Evolutionary conservation across 2,329 filamentous ascomycete genomes (phyloP), one percentile per base, ranked within the genome.

Genomic region (Penicillium sp.): DNA sequence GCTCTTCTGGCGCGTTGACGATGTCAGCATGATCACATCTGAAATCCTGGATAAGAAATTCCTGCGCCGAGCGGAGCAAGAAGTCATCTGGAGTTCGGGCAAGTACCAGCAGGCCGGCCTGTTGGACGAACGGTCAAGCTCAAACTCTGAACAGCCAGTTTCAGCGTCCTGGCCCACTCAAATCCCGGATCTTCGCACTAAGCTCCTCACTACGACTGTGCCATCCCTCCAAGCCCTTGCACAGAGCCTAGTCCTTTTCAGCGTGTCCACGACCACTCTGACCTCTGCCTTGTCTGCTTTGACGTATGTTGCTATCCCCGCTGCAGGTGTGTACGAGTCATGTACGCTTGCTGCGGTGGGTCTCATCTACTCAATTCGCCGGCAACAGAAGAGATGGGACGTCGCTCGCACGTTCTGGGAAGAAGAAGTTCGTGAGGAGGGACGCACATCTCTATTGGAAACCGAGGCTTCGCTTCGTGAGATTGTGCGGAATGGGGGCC

Each of bases 1-100:
- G 71, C 81, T 97, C 0, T 92, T 96, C 69, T 96, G 92, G 92
- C 86, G 91, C 18, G 92, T 94, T 22, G 93, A 97, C 68, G 93
- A 97, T 65, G 90, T 97, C 10, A 85, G 86, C 3, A 88, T 93
- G 81, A 86, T 96, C 50, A 87, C 89, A 3, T 84, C 86, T 1
- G 89, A 94, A 62, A 88, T 97, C 56, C 78, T 97, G 3, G 83
- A 84, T 55, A 86, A 87, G 59, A 81, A 83, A 6, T 97, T 95
- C 77, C 81, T 99, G 3, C 83, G 86, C 0, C 83, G 83, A 3
- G 88, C 92, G 0, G 92, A 97, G 72, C 87, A 87, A 63, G 87
- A 86, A 50, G 82, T 91, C n/a, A 87, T 96, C 44, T 96, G 88
- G 73, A 82, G 96, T 2, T 84, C 89, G 6, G 93, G 93, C 1